Conservation (phyloP, 257 asterid genomes). For the Nicotiana knightiana region DNA sequence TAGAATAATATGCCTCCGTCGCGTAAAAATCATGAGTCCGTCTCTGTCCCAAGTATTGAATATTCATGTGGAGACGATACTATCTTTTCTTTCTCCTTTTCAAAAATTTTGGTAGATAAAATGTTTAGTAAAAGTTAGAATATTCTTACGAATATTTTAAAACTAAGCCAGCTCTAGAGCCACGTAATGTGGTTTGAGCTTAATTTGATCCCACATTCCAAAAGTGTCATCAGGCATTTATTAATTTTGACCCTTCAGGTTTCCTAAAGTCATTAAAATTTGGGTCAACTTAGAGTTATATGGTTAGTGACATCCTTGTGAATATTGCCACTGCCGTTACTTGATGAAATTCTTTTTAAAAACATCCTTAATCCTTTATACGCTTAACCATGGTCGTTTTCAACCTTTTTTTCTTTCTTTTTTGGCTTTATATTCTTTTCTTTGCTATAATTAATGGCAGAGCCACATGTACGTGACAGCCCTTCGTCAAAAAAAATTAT, state of each 20-base stretch:
- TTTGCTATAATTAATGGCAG: background rate
- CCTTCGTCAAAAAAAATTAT: too few species aligned
- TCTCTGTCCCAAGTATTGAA: background rate
- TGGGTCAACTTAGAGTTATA: background rate
- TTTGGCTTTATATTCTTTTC: background rate
- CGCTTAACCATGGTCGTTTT: background rate
- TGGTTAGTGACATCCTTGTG: background rate
- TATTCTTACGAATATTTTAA: background rate
- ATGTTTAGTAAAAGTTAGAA: background rate
- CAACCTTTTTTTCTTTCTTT: background rate
- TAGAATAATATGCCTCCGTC: too few species aligned
- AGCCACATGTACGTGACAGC: too few species aligned
- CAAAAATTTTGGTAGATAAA: background rate
- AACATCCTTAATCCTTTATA: background rate
- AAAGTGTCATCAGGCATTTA: background rate
- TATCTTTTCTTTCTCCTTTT: background rate
- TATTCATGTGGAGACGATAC: background rate
- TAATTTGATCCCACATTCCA: constrained; percentile 1
- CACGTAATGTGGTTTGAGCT: background rate
- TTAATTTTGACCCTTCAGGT: background rate
- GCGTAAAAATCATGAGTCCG: too few species aligned
- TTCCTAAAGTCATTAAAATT: background rate
- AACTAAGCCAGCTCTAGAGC: background rate
- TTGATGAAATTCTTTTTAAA: background rate
- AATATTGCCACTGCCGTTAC: background rate